Base-by-base conservation (phyloP, 306 rosid genomes). In the Lathyrus tuberosus region DNA sequence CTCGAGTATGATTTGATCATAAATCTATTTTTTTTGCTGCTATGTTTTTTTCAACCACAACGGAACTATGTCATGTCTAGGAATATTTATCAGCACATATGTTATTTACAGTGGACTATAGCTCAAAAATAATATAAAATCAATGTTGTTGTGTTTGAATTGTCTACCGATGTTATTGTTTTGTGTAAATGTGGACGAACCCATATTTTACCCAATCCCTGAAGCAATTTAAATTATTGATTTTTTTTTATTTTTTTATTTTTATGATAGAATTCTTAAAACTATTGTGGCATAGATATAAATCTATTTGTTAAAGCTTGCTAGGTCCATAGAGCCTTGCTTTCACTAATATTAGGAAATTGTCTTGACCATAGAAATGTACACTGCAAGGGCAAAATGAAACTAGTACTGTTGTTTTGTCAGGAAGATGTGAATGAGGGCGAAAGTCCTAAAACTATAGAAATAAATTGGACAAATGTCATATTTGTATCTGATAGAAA, bases 1-100 rank as follows among this genome's bases (percentile, higher is more conserved):
- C 83, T 84, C 3, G 98, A 94, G 96, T 90, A 81, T 52, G 94
- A 46, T 61, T 72, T 70, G 60, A 14, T 53, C 51, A 20, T 38
- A 51, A 35, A 53, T 30, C 3, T n/a, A n/a, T 42, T 3, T 63
- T 57, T 52, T 52, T 56, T 62, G 43, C 53, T 48, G 12, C 30
- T 46, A 8, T 41, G 30, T 44, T 54, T 74, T 66, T 44, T 61
- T 74, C 57, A 14, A 22, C 51, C 20, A 61, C 16, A 60, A 71
- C 40, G 62, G 8, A 62, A 24, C 20, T 43, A 37, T 68, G 61
- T 65, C n/a, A 62, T 26, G 10, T 24, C 24, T 52, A 44, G 54
- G 59, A 65, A 43, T 13, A 22, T 56, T 30, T 43, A 3, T 44
- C 49, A 24, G 33, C 41, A 64, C 16, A 67, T 47, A 48, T 73